phyloP scores from a whole-genome alignment of 1,284 basidiomycete species.

The Naganishia cerealis region DNA sequence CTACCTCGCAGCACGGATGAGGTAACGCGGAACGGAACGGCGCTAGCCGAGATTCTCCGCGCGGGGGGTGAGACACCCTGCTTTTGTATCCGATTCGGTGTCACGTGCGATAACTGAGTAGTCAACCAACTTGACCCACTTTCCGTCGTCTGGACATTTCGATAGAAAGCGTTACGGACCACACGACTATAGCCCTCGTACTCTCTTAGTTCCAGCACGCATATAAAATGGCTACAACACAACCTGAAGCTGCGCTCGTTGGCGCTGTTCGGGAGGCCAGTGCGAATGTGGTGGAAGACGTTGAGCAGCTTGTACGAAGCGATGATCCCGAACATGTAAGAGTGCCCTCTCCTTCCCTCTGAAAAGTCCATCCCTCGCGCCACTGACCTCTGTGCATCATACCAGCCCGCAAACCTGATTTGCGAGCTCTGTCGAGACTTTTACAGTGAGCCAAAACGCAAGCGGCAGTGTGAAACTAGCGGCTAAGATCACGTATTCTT shows the following conservation, averaged over 20 bases:
- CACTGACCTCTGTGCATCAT: slow-evolving; percentile 11
- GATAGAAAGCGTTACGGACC: too few relatives aligned
- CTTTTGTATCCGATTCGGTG: background rate
- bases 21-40: background rate
- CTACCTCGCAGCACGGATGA: background rate
- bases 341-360: background rate
- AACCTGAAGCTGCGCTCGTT: slow-evolving; percentile 13
- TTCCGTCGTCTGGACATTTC: background rate
- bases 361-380: background rate
- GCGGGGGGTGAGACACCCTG: background rate
- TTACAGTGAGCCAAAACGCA: slow-evolving; percentile 52
- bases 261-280: background rate
- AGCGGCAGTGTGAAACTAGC: background rate
- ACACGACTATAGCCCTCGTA: background rate
- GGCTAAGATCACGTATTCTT: background rate
- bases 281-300: slow-evolving; percentile 22
- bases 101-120: background rate
- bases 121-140: background rate
- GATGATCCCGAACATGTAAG: slow-evolving; percentile 56
- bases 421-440: slow-evolving; percentile 66
- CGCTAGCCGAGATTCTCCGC: background rate
- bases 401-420: slow-evolving; percentile 76
- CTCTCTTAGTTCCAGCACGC: background rate
- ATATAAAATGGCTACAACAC: slow-evolving; percentile 4
- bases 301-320: slow-evolving; percentile 52